Conservation (phyloP, 116 monocot species). For the Papilionanthe hybrid region DNA sequence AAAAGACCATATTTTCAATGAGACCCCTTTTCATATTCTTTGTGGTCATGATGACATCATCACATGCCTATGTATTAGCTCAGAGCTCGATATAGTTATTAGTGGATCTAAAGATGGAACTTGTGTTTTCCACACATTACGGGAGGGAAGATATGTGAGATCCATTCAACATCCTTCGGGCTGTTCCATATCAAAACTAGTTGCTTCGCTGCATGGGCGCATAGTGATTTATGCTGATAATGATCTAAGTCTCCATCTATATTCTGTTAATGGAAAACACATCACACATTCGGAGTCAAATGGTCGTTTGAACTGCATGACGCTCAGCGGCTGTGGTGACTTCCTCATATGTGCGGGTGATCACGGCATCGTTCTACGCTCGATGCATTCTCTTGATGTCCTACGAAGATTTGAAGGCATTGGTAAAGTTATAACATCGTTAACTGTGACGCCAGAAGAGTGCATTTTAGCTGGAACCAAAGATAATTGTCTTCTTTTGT, state of each 20-base stretch:
- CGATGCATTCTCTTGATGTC: constrained; percentile 92
- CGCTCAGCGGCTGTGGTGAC: constrained; percentile 80
- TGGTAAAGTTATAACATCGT: constrained; percentile 76
- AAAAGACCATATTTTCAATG: constrained; percentile 64
- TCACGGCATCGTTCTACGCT: constrained; percentile 77
- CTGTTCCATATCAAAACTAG: constrained; percentile 68
- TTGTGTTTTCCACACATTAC: constrained; percentile 88
- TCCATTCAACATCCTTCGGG: constrained; percentile 90
- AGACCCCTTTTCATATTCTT: constrained; percentile 78
- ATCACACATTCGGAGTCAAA: constrained; percentile 76
- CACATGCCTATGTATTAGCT: constrained; percentile 82
- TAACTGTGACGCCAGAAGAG: constrained; percentile 87
- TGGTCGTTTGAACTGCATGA: constrained; percentile 87
- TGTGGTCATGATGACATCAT: constrained; percentile 99
- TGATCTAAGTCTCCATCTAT: constrained; percentile 91
- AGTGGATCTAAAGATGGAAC: constrained; percentile 99
- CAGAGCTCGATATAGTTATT: constrained; percentile 87
- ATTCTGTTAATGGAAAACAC: constrained; percentile 85
- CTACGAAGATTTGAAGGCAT: constrained; percentile 71
- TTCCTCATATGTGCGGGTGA: constrained; percentile 96
- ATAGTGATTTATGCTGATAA: constrained; percentile 79
- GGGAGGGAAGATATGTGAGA: constrained; percentile 85
- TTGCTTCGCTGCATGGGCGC: constrained; percentile 75
- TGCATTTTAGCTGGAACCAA: constrained; percentile 96
- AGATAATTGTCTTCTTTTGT: constrained; percentile 79